These are phyloP conservation scores for Allium sativum DNA, from an alignment of 106 monocot species.

Conservation along the genomic window DNA sequence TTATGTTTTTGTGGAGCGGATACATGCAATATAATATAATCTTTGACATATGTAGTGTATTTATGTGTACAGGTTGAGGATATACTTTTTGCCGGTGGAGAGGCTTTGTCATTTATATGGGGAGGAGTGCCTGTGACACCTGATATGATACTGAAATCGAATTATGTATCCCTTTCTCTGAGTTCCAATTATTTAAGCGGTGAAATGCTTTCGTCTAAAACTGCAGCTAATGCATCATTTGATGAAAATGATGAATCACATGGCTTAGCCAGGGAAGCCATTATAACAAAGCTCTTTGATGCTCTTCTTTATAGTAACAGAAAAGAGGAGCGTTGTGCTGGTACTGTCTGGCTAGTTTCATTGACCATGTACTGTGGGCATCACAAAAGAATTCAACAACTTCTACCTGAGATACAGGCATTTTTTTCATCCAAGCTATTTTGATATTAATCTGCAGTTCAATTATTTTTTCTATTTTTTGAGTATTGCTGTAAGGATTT, in stretches of 20 bases:
- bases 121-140: slow-evolving; percentile 79
- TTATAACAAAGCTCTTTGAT: slow-evolving; percentile 74
- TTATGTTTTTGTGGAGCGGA: slow-evolving; percentile 1
- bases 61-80: slow-evolving; percentile 66
- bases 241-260: slow-evolving; percentile 33
- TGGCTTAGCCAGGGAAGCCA: slow-evolving; percentile 46
- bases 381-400: slow-evolving; percentile 80
- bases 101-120: slow-evolving; percentile 97
- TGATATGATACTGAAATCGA: slow-evolving; percentile 78
- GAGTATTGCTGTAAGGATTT: too few relatives aligned
- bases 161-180: slow-evolving; percentile 79
- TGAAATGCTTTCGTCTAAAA: slow-evolving; percentile 27
- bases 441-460: too few relatives aligned
- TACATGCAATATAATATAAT: neutral
- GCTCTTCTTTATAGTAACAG: slow-evolving; percentile 82
- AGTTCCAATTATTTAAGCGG: slow-evolving; percentile 62
- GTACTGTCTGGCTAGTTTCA: slow-evolving; percentile 91
- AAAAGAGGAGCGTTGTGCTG: slow-evolving; percentile 90
- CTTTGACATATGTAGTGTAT: too few relatives aligned
- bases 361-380: slow-evolving; percentile 85
- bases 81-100: slow-evolving; percentile 92
- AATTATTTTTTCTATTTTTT: too few relatives aligned
- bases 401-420: slow-evolving; percentile 98
- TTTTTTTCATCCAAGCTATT: neutral
- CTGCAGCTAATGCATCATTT: slow-evolving; percentile 10